Evolutionary conservation across 176 grass and related monocot species (phyloP).

Genomic region (sorghum (Sorghum bicolor)): Sorghum_bicolor_NCBIv3 NC_012872.2:133001-133500

Average conservation of each 20-base stretch:
- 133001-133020: conserved; percentile 86
- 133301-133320: too few relatives aligned
- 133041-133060: conserved; percentile 78
- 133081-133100: conserved; percentile 76
- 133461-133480: conserved; percentile 17
- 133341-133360: too few relatives aligned
- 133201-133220: conserved; percentile 77
- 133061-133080: conserved; percentile 85
- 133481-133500: conserved; percentile 29
- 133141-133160: conserved; percentile 95
- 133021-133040: conserved; percentile 84
- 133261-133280: too few relatives aligned
- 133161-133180: conserved; percentile 96
- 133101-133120: conserved; percentile 87
- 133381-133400: too few relatives aligned
- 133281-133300: too few relatives aligned
- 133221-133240: conserved; percentile 81
- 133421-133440: conserved; percentile 97
- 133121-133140: conserved; percentile 85
- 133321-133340: too few relatives aligned
- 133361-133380: not conserved
- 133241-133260: conserved; percentile 59
- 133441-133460: conserved; percentile 68
- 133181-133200: conserved; percentile 91
- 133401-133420: conserved; percentile 48